Evolutionary conservation across 2,329 filamentous ascomycete species (phyloP).

Genomic region (Fusarium odoratissimum): DNA sequence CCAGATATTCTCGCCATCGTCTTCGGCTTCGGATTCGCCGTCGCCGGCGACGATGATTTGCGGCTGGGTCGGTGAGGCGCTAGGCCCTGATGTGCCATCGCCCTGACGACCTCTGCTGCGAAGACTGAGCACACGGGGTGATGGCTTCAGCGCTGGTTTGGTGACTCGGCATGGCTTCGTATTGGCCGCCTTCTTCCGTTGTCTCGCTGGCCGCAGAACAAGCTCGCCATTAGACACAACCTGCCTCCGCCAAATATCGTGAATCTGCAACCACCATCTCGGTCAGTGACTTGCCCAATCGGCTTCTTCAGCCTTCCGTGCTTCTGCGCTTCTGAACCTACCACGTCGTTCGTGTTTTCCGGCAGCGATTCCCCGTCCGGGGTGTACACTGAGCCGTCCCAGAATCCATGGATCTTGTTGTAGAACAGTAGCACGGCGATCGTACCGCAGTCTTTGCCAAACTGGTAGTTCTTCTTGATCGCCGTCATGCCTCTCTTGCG

Average conservation of each 20-base stretch:
- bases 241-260: background rate
- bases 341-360: background rate
- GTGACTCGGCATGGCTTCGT: background rate
- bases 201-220: background rate
- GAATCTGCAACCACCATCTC: background rate
- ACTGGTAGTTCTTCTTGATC: background rate
- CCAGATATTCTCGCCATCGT: background rate
- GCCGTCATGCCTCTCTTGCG: background rate
- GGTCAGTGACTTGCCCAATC: background rate
- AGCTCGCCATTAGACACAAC: background rate
- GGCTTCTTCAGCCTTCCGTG: background rate
- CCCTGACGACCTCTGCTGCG: background rate
- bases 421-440: background rate
- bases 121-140: background rate
- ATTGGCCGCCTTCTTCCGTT: background rate
- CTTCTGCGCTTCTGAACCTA: background rate
- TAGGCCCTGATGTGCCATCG: background rate
- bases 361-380: background rate
- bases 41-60: background rate
- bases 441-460: background rate
- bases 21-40: background rate
- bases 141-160: background rate
- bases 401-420: background rate
- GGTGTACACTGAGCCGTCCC: background rate
- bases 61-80: background rate